phyloP scores from a whole-genome alignment of 495 filamentous ascomycete species.

The Aspergillus campestris region DNA sequence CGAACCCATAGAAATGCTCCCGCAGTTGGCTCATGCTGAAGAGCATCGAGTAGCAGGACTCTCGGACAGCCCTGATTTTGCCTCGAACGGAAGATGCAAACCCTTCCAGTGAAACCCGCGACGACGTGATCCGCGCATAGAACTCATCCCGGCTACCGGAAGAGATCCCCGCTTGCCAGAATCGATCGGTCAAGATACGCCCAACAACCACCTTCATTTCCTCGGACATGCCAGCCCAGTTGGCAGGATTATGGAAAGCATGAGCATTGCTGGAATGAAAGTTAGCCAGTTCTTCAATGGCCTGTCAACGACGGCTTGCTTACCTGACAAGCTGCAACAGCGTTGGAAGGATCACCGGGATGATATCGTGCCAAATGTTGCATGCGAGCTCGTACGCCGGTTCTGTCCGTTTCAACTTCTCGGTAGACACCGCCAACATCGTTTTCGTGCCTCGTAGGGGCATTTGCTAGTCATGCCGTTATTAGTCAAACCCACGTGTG shows the following conservation, averaged over 20 bases:
- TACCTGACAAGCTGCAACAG: conserved; percentile 79
- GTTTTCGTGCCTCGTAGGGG: conserved; percentile 83
- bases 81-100: conserved; percentile 89
- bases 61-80: conserved; percentile 77
- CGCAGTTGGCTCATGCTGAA: conserved; percentile 87
- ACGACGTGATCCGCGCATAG: conserved; percentile 81
- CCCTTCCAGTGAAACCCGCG: conserved; percentile 83
- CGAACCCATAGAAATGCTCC: conserved; percentile 79
- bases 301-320: conserved; percentile 29
- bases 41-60: conserved; percentile 86
- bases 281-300: conserved; percentile 5
- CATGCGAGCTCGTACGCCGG: conserved; percentile 61
- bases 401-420: conserved; percentile 67
- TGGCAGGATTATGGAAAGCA: conserved; percentile 81
- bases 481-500: background rate
- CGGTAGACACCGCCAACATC: conserved; percentile 80
- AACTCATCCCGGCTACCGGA: conserved; percentile 92
- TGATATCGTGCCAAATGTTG: conserved; percentile 71
- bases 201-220: conserved; percentile 72
- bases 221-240: conserved; percentile 70
- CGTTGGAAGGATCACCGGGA: conserved; percentile 77
- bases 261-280: conserved; percentile 61
- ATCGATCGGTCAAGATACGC: conserved; percentile 85
- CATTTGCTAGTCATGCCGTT: conserved; percentile 42
- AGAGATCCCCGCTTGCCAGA: conserved; percentile 98